Conservation (phyloP, 768 basidiomycete species). For the Hypholoma sublateritium region DNA sequence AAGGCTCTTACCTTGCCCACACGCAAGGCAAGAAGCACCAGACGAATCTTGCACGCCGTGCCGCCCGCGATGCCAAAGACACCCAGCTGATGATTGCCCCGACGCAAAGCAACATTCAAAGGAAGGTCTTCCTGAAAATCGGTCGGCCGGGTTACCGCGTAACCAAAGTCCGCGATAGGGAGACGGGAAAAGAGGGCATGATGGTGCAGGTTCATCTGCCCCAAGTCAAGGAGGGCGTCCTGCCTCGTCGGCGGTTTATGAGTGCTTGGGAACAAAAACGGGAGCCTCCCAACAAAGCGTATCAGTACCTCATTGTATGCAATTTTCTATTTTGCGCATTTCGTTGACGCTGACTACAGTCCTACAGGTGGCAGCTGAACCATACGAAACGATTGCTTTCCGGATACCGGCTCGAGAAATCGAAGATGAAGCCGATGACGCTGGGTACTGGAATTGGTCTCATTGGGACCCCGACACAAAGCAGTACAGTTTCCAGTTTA, state of each 20-base stretch:
- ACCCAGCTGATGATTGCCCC: constrained; percentile 88
- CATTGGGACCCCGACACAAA: constrained; percentile 99
- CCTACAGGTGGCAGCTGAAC: constrained; percentile 92
- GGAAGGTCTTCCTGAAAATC: constrained; percentile 97
- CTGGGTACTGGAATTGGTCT: constrained; percentile 94
- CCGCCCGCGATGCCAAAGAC: constrained; percentile 96
- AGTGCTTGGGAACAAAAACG: constrained; percentile 96
- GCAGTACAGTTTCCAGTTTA: constrained; percentile 97
- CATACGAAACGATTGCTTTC: constrained; percentile 99
- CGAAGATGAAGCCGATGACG: constrained; percentile 91
- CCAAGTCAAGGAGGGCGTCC: constrained; percentile 84
- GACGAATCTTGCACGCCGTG: constrained; percentile 95
- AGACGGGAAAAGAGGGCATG: constrained; percentile 92
- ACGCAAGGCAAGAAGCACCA: constrained; percentile 99
- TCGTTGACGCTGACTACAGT: background rate
- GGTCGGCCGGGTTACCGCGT: constrained; percentile 94
- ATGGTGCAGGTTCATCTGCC: constrained; percentile 97
- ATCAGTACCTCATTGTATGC: constrained; percentile 94
- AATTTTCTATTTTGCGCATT: constrained; percentile 9
- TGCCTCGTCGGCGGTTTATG: constrained; percentile 91
- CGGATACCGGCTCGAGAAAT: constrained; percentile 97
- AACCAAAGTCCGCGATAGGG: constrained; percentile 92
- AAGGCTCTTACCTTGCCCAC: constrained; percentile 98
- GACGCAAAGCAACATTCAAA: constrained; percentile 73
- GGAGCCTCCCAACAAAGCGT: constrained; percentile 93